These are phyloP conservation scores for Wallacemonas sp. DNA, from an alignment of 208 protist genomes.

Conservation along the genomic window DNA sequence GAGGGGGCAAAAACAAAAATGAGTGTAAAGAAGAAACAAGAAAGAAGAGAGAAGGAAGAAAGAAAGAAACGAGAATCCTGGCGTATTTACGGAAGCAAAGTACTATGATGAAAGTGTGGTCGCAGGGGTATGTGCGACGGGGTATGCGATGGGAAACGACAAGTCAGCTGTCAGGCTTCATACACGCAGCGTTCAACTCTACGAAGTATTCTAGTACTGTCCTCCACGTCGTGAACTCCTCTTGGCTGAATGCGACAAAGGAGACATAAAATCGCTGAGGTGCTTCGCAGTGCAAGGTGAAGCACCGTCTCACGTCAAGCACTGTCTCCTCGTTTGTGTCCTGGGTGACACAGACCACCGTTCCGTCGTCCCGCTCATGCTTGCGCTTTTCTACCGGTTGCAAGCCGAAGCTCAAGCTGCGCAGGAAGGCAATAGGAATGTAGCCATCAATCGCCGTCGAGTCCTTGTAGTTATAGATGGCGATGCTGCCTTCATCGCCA, in stretches of 20 bases:
- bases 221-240: slow-evolving; percentile 42
- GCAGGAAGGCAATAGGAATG: slow-evolving; percentile 50
- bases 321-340: slow-evolving; percentile 3
- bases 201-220: slow-evolving; percentile 52
- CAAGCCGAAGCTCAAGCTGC: slow-evolving; percentile 36
- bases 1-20: neutral
- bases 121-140: too few relatives aligned
- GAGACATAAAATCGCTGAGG: slow-evolving; percentile 57
- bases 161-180: slow-evolving; percentile 8
- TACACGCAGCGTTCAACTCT: slow-evolving; percentile 5
- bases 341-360: slow-evolving; percentile 23
- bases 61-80: neutral
- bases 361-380: slow-evolving; percentile 21
- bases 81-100: too few relatives aligned
- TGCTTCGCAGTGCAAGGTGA: slow-evolving; percentile 52
- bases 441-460: slow-evolving; percentile 41
- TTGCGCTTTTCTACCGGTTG: slow-evolving; percentile 33
- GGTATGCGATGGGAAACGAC: too few relatives aligned
- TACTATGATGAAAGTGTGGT: too few relatives aligned
- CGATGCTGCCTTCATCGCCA: slow-evolving; percentile 46
- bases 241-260: slow-evolving; percentile 45
- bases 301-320: slow-evolving; percentile 32
- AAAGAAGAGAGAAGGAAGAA: slow-evolving; percentile 5
- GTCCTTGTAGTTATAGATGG: slow-evolving; percentile 46
- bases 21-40: neutral